Base-by-base conservation (phyloP, 805 yeast genomes). In the Ogataea henricii region DNA sequence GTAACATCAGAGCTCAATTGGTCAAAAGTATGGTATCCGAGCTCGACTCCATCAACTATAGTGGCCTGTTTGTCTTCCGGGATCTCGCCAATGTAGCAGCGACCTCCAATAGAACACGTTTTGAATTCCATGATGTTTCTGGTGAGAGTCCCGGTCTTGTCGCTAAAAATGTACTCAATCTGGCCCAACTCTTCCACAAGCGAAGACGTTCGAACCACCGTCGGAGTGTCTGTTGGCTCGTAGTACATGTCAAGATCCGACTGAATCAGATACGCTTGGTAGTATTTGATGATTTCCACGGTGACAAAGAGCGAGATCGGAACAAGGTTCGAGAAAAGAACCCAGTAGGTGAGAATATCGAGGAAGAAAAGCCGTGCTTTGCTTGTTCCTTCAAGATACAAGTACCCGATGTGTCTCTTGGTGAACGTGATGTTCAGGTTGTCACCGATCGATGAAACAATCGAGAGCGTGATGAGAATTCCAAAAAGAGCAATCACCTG, bases 161-260 rank as follows among this genome's bases (percentile, higher is more conserved):
- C 99, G 66, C 96, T 88, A 70, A 94, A 94, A 18, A 94, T 87
- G 63, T 90, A 91, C 64, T 92, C 95, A 60, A 94, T 91, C 66
- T 94, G 99, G 22, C 99, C 99, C 54, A 94, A 74, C 59, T 94
- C 99, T 67, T 94, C 99, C 6, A 94, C 99, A 57, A 94, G 76
- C 12, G 96, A 87, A 1, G 98, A 92, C 0, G 99, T 92, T 54
- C 99, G 77, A 16, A 94, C 96, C 4, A 91, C 90, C 0, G 97
- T 86, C 1, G 99, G 98, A 0, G 97, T 90, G 62, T 94, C 98
- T 0, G 90, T 79, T 42, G 79, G 85, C 53, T 81, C 90, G 58
- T 88, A 81, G 64, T 94, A 95, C 83, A 94, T 81, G 65, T 95
- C 99, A 48, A 95, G 73, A 65, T 94, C 99, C 25, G 96, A 89